These are phyloP conservation scores for Neurospora hispaniola DNA, from an alignment of 495 filamentous ascomycete species.

Conservation along the genomic window DNA sequence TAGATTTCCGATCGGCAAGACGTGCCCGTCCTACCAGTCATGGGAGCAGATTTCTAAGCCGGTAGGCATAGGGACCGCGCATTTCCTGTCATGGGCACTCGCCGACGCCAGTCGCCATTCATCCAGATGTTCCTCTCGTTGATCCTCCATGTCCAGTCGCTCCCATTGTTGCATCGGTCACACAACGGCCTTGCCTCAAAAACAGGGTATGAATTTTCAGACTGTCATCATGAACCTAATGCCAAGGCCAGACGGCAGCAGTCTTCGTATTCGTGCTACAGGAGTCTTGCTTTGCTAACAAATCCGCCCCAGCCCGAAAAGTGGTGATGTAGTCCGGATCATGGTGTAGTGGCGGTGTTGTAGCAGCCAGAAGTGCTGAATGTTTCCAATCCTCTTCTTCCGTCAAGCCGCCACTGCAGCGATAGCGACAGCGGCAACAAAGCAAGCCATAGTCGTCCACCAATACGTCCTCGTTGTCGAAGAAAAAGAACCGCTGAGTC, in stretches of 20 bases:
- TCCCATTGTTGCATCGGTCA: neutral
- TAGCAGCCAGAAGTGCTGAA: neutral
- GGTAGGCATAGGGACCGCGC: neutral
- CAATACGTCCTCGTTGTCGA: neutral
- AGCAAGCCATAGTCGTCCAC: neutral
- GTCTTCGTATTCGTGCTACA: neutral
- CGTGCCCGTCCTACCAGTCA: neutral
- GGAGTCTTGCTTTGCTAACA: neutral
- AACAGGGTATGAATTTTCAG: neutral
- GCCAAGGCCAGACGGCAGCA: neutral
- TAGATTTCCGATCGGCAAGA: neutral
- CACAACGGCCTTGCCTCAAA: neutral
- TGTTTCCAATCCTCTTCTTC: neutral
- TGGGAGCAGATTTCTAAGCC: neutral
- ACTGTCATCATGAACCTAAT: neutral
- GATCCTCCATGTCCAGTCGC: neutral
- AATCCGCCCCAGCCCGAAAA: neutral
- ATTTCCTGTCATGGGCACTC: neutral
- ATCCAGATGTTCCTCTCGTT: neutral
- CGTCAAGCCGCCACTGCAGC: neutral
- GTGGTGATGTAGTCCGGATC: neutral
- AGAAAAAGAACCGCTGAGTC: neutral
- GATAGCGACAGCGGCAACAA: neutral
- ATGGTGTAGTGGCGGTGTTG: neutral
- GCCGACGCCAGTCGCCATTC: neutral